A percentile compares a stretch with the other conserved stretches of the same genome.
phyloP scores from a whole-genome alignment of 371 early-diverging fungal species.

The Mucor circinelloides region DNA sequence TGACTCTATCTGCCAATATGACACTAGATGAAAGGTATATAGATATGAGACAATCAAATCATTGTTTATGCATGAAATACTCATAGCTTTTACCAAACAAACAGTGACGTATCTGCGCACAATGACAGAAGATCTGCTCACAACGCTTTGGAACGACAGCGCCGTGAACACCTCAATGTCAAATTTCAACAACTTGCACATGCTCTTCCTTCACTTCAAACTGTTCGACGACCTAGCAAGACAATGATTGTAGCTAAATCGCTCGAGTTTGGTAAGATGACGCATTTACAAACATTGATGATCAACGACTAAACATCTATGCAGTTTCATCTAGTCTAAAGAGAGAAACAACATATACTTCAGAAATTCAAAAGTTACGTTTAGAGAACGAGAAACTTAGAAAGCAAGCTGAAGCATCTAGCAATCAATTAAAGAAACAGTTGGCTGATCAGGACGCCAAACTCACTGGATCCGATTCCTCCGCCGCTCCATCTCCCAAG shows the following conservation, averaged over 20 bases:
- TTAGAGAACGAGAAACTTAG: slow-evolving; percentile 27
- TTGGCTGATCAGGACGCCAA: neutral
- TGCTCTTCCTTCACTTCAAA: slow-evolving; percentile 70
- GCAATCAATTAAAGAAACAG: slow-evolving; percentile 3
- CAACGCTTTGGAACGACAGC: slow-evolving; percentile 79
- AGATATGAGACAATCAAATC: neutral
- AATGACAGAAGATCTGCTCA: slow-evolving; percentile 70
- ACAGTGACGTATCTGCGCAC: slow-evolving; percentile 37
- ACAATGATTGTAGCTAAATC: slow-evolving; percentile 76
- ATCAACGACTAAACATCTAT: neutral
- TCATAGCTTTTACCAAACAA: neutral
- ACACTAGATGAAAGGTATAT: slow-evolving; percentile 34
- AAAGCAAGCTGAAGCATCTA: slow-evolving; percentile 21
- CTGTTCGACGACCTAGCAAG: slow-evolving; percentile 76
- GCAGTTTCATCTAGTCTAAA: slow-evolving; percentile 26
- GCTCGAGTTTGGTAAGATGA: slow-evolving; percentile 56
- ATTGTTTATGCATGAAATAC: neutral
- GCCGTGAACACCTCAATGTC: slow-evolving; percentile 74
- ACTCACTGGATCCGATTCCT: neutral
- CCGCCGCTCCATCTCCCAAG: neutral
- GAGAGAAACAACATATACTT: slow-evolving; percentile 22
- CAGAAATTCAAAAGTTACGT: slow-evolving; percentile 28
- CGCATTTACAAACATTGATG: neutral
- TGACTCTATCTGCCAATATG: slow-evolving; percentile 31
- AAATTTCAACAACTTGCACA: slow-evolving; percentile 80